Percentiles rank a stretch among this genome's conserved stretches.
Conservation (phyloP, 768 basidiomycete genomes). For the Rhizopogon vulgaris region DNA sequence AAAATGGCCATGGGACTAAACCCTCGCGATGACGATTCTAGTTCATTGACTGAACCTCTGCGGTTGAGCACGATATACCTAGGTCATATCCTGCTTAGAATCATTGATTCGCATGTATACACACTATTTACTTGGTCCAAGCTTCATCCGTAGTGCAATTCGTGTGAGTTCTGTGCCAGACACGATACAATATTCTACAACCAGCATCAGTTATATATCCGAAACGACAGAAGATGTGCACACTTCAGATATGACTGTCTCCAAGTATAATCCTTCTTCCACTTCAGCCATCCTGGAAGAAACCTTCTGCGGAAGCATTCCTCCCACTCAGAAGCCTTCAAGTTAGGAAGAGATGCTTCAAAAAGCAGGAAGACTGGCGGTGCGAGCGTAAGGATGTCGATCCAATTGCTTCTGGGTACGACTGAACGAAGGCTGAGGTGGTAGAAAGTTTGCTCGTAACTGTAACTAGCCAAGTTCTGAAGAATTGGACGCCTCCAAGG, state of each 20-base stretch:
- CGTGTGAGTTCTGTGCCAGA: constrained; percentile 63
- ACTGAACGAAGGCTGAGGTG: constrained; percentile 56
- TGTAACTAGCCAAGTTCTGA: constrained; percentile 39
- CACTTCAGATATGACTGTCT: constrained; percentile 63
- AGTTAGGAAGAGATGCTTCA: constrained; percentile 62
- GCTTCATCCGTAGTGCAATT: constrained; percentile 75
- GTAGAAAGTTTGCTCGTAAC: constrained; percentile 46
- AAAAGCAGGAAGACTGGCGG: constrained; percentile 58
- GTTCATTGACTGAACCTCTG: constrained; percentile 67
- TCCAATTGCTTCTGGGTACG: constrained; percentile 75
- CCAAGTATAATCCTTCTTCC: constrained; percentile 62
- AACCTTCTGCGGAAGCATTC: constrained; percentile 68
- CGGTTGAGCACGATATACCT: constrained; percentile 75
- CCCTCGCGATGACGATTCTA: constrained; percentile 58
- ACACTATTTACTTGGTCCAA: constrained; percentile 64
- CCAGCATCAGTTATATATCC: constrained; percentile 6
- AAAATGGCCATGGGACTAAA: constrained; percentile 66
- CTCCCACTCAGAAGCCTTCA: constrained; percentile 65
- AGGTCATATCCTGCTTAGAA: constrained; percentile 1
- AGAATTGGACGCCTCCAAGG: constrained; percentile 73
- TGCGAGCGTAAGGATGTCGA: constrained; percentile 66
- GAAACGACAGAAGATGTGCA: constrained; percentile 17
- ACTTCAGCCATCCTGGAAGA: constrained; percentile 69
- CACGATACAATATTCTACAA: constrained; percentile 50
- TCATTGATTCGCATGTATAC: constrained; percentile 4